Percentiles rank a stretch among this genome's conserved stretches.
phyloP scores from a whole-genome alignment of 2,329 filamentous ascomycete genomes.

The Sporothrix inflata region DNA sequence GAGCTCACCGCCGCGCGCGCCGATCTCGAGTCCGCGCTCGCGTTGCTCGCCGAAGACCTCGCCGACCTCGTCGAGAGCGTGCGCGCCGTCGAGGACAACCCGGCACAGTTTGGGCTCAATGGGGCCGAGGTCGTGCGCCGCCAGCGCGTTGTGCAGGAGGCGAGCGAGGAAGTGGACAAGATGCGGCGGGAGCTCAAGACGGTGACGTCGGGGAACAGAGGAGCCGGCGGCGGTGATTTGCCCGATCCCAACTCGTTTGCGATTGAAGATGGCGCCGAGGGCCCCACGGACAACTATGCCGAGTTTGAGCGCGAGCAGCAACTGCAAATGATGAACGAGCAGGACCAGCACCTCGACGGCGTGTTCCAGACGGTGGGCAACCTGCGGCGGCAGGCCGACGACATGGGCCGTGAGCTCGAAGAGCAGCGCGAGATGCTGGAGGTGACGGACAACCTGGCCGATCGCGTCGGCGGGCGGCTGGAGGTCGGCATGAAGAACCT shows the following conservation, averaged over 20 bases:
- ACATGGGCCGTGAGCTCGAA: conserved; percentile 95
- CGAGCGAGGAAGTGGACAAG: conserved; percentile 83
- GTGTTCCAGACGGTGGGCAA: conserved; percentile 94
- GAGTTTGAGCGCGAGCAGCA: conserved; percentile 92
- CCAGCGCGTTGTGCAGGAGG: conserved; percentile 81
- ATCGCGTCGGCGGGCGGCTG: conserved; percentile 83
- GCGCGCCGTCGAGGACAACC: conserved; percentile 82
- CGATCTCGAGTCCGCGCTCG: conserved; percentile 68
- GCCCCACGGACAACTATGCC: conserved; percentile 60
- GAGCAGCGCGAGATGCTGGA: conserved; percentile 91
- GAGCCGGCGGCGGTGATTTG: conserved; percentile 46
- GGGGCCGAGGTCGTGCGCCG: conserved; percentile 79
- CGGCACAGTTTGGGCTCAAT: conserved; percentile 83
- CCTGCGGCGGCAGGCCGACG: conserved; percentile 84
- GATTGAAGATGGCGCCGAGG: conserved; percentile 50
- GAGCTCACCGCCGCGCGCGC: conserved; percentile 79
- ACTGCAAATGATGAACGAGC: conserved; percentile 87
- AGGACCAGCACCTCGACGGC: conserved; percentile 89
- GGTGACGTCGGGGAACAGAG: conserved; percentile 39
- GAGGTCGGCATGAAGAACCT: conserved; percentile 87
- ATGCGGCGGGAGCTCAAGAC: conserved; percentile 83
- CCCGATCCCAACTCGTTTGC: conserved; percentile 62
- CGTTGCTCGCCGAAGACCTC: conserved; percentile 78
- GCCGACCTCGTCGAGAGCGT: conserved; percentile 87
- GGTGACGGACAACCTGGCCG: conserved; percentile 79